Conservation (phyloP, 1,284 basidiomycete species). For the Heterobasidion irregulare region DNA sequence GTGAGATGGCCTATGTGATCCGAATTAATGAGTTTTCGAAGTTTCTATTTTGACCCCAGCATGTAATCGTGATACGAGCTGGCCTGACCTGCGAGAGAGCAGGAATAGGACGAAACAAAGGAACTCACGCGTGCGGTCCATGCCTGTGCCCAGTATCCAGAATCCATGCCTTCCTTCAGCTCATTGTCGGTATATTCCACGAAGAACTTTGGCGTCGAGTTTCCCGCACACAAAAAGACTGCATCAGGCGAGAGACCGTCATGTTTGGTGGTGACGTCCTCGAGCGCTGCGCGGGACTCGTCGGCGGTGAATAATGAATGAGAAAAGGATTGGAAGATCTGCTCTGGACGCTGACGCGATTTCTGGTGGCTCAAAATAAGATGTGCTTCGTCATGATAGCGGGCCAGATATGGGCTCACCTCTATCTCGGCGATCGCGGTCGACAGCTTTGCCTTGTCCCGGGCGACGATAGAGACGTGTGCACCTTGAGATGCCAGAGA, state of each 20-base stretch:
- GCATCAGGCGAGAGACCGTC: constrained; percentile 59
- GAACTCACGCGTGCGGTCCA: constrained; percentile 69
- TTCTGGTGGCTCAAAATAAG: neutral
- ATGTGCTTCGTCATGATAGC: too few relatives aligned
- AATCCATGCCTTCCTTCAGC: constrained; percentile 50
- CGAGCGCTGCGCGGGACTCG: neutral
- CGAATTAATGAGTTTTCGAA: neutral
- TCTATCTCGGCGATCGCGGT: constrained; percentile 54
- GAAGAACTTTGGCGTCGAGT: constrained; percentile 62
- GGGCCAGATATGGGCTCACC: constrained; percentile 26
- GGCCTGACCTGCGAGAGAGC: too few relatives aligned
- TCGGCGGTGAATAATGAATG: neutral
- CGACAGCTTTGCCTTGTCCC: constrained; percentile 53
- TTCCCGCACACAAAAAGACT: constrained; percentile 75
- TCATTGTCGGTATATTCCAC: constrained; percentile 57
- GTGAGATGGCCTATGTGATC: constrained; percentile 31
- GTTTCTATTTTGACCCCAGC: neutral
- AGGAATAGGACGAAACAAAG: neutral
- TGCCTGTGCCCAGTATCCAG: constrained; percentile 65
- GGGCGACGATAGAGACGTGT: constrained; percentile 76
- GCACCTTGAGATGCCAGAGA: constrained; percentile 68
- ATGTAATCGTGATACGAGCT: neutral
- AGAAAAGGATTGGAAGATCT: neutral
- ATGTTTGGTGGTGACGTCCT: constrained; percentile 18
- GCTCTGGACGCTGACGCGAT: neutral